phyloP scores from a whole-genome alignment of 2,329 filamentous ascomycete genomes.

The Proliferodiscus dingleyae region DNA sequence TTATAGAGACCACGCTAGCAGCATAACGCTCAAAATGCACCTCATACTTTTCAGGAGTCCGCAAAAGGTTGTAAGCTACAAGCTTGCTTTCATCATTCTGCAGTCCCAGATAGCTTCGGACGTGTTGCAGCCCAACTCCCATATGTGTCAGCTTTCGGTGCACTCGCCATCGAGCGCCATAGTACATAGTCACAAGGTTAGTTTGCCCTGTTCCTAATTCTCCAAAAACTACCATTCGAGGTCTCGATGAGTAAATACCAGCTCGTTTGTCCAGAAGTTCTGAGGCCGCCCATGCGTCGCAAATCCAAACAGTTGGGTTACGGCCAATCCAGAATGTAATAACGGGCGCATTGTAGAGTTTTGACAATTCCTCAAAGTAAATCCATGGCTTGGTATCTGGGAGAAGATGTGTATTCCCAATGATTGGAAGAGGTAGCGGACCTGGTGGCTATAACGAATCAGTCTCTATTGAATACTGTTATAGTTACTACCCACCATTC shows the following conservation, averaged over 20 bases:
- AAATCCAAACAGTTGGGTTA: conserved; percentile 19
- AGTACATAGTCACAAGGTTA: conserved; percentile 21
- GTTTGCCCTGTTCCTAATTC: conserved; percentile 18
- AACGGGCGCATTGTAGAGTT: conserved; percentile 16
- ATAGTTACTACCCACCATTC: conserved; percentile 10
- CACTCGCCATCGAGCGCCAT: conserved; percentile 18
- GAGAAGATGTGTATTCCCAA: conserved; percentile 18
- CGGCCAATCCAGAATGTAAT: conserved; percentile 24
- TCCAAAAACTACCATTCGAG: conserved; percentile 21
- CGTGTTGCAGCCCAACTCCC: conserved; percentile 21
- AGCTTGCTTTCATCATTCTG: conserved; percentile 23
- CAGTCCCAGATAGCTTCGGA: conserved; percentile 18
- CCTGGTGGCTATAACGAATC: conserved; percentile 16
- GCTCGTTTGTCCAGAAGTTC: conserved; percentile 22
- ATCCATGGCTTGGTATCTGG: conserved; percentile 22
- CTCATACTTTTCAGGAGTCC: conserved; percentile 17
- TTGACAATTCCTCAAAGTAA: conserved; percentile 18
- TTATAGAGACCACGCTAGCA: conserved; percentile 22
- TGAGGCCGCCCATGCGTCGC: conserved; percentile 18
- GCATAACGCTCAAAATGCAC: conserved; percentile 22
- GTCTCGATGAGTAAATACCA: conserved; percentile 18
- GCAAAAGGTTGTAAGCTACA: conserved; percentile 17
- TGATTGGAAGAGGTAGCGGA: conserved; percentile 17
- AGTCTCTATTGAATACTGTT: not conserved
- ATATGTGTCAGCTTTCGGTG: conserved; percentile 23